A percentile compares a stretch with the other conserved stretches of the same genome.
phyloP scores from a whole-genome alignment of 192 early-diverging fungal species.

The Entophlyctis luteolus region DNA sequence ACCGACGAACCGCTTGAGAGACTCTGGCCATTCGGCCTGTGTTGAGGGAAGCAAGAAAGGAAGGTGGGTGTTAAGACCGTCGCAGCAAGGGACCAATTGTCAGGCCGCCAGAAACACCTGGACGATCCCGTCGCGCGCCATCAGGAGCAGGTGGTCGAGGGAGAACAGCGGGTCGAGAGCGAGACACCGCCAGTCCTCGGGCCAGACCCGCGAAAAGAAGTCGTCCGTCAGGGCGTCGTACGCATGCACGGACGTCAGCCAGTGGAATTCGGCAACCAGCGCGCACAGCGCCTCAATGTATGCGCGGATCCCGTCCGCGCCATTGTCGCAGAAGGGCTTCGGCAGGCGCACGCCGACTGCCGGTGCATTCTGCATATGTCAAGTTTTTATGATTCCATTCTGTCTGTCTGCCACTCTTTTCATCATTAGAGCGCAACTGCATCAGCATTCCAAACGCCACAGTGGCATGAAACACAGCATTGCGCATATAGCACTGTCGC shows the following conservation, averaged over 20 bases:
- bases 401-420: no score
- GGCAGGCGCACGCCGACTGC: no score
- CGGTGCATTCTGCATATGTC: no score
- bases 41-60: neutral
- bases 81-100: neutral
- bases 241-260: conserved; percentile 12
- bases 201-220: conserved; percentile 2
- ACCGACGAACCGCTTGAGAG: conserved; percentile 14
- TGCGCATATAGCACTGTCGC: no score
- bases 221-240: conserved; percentile 11
- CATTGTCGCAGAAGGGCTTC: no score
- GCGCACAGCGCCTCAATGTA: neutral
- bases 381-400: no score
- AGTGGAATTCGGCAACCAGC: conserved; percentile 2
- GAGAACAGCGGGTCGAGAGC: neutral
- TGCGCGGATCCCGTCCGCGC: neutral
- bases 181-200: conserved; percentile 13
- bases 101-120: neutral
- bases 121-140: conserved; percentile 9
- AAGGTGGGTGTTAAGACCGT: neutral
- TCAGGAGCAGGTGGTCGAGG: neutral
- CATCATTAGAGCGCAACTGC: no score
- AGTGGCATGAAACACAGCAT: no score
- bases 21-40: conserved; percentile 15
- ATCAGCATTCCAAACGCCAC: no score